A percentile compares a stretch with the other conserved stretches of the same genome.
phyloP scores from a whole-genome alignment of 139 green algal species.

The Chlorella sp. region DNA sequence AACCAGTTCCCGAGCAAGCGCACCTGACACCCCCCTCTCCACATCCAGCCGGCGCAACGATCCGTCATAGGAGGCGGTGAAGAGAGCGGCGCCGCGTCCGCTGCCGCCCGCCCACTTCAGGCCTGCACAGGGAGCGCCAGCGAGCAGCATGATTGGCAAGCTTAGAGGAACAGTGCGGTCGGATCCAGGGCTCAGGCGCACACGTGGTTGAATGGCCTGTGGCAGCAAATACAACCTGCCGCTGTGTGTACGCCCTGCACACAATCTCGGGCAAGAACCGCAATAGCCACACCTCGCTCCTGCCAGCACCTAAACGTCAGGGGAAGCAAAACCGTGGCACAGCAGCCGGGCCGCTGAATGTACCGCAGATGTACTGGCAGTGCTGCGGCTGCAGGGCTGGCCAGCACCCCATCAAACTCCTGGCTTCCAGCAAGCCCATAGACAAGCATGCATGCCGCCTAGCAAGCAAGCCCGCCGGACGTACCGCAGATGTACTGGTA shows the following conservation, averaged over 20 bases:
- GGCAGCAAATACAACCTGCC: neutral
- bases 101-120: conserved; percentile 35
- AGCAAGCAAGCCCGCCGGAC: neutral
- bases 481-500: conserved; percentile 48
- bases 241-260: neutral
- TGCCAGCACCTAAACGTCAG: too few relatives aligned
- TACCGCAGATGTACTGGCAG: conserved; percentile 50
- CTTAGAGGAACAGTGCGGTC: neutral
- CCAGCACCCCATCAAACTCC: conserved; percentile 37
- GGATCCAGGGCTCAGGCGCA: neutral
- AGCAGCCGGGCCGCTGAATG: neutral
- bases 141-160: too few relatives aligned
- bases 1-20: neutral
- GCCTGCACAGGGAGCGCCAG: neutral
- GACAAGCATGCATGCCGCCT: too few relatives aligned
- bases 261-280: neutral
- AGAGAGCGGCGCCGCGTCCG: conserved; percentile 42
- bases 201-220: neutral
- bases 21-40: conserved; percentile 18
- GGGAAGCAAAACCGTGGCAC: too few relatives aligned
- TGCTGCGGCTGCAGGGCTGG: conserved; percentile 35
- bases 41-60: conserved; percentile 69
- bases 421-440: too few relatives aligned
- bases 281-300: too few relatives aligned
- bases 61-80: conserved; percentile 76